Evolutionary conservation across 495 filamentous ascomycete genomes (phyloP).

Genomic region (Podospora pseudoanserina): DNA sequence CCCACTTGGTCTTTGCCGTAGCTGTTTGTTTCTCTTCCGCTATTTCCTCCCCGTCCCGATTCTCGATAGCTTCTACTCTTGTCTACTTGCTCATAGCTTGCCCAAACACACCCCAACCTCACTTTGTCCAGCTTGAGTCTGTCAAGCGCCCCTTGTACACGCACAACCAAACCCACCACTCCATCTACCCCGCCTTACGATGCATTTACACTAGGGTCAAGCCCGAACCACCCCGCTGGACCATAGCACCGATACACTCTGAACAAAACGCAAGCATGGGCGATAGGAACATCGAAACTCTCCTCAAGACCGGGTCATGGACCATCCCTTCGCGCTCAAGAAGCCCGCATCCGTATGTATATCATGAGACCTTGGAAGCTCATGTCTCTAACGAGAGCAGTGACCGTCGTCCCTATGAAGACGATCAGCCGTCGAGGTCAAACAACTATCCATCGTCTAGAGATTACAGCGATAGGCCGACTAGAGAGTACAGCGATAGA

Average conservation of each 20-base stretch:
- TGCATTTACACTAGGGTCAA: neutral
- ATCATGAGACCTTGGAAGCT: neutral
- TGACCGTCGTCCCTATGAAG: neutral
- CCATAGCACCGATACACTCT: neutral
- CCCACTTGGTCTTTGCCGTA: neutral
- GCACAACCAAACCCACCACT: neutral
- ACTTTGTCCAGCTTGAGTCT: neutral
- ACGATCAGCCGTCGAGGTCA: neutral
- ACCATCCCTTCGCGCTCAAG: constrained; percentile 38
- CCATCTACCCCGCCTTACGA: neutral
- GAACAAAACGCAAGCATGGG: constrained; percentile 33
- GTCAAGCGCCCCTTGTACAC: neutral
- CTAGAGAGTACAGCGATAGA: neutral
- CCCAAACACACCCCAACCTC: neutral
- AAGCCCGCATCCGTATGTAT: constrained; percentile 42
- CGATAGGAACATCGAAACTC: constrained; percentile 33
- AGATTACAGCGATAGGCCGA: neutral
- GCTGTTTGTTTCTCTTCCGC: neutral
- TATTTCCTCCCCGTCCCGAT: neutral
- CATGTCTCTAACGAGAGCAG: constrained; percentile 4
- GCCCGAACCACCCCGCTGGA: neutral
- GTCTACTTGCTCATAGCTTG: neutral
- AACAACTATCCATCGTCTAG: constrained; percentile 11
- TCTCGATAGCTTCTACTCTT: neutral
- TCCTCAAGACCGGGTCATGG: constrained; percentile 43